These are phyloP conservation scores for Paecilomyces variotii DNA, from an alignment of 2,329 filamentous ascomycete species.

Conservation along the genomic window DNA sequence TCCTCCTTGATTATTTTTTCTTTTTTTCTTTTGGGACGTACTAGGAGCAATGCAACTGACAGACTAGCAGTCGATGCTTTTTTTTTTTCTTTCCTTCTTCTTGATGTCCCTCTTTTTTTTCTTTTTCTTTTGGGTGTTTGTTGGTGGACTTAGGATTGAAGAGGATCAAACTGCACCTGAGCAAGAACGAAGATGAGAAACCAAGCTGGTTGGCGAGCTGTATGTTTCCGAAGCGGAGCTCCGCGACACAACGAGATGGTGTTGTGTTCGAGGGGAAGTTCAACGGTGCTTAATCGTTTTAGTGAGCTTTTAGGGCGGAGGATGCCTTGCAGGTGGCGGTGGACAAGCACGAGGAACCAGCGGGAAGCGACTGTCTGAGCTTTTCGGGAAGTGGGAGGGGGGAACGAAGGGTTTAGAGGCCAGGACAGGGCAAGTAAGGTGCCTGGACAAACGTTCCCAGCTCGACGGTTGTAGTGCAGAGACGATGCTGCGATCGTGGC, in stretches of 20 bases:
- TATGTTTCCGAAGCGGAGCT: neutral
- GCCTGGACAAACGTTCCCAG: constrained; percentile 5
- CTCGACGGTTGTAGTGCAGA: constrained; percentile 7
- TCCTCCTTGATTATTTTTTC: neutral
- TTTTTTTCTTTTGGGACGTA: neutral
- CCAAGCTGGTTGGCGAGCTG: neutral
- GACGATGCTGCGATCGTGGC: constrained; percentile 19
- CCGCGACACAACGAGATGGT: constrained; percentile 5
- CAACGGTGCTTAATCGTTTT: constrained; percentile 31
- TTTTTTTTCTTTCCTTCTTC: neutral
- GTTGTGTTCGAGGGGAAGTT: neutral
- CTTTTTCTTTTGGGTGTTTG: no score
- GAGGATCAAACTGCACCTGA: neutral
- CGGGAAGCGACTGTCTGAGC: constrained; percentile 17
- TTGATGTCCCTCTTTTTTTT: neutral
- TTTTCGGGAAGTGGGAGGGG: constrained; percentile 5
- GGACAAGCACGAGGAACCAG: constrained; percentile 26
- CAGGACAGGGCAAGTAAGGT: constrained; percentile 7
- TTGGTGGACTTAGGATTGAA: neutral
- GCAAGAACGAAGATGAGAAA: neutral
- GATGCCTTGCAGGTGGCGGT: constrained; percentile 32
- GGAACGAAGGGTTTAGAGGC: constrained; percentile 13
- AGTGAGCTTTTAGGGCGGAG: constrained; percentile 28
- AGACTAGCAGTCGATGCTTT: neutral
- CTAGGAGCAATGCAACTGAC: neutral